Evolutionary conservation across 192 early-diverging fungal genomes (phyloP), one percentile per base, ranked within the genome.

Genomic region (Backusella sp.): DNA sequence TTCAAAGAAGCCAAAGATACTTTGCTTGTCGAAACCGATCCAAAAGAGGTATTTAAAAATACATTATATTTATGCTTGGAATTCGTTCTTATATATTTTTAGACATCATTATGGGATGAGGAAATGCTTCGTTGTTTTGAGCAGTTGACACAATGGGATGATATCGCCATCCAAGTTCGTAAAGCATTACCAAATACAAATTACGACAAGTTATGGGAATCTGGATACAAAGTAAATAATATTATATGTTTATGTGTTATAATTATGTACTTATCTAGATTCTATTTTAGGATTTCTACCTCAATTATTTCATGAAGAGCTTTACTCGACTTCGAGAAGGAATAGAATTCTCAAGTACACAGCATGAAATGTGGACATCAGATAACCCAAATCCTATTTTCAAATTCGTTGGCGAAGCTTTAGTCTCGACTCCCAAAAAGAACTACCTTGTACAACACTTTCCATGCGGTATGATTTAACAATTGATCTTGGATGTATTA

Each of bases 101-200:
- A 73, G 49, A 28, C 30, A 8, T 65, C 46, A 0, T 53, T 90
- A n/a, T 88, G 87, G 86, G 84, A 80, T 15, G 70, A 88, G 32
- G 89, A 88, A 14, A 81, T 86, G 7, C 78, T 92, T 28, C 84
- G 88, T 68, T 93, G 91, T 73, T 76, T 90, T 70, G 86, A 88
- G 49, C 83, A 90, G 26, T 82, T 94, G 36, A 87, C 85, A 5
- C 75, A 88, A 49, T 94, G 92, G 91, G 89, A 91, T 68, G 79
- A 82, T 9, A 73, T 94, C 34, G 84, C 86, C 4, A 70, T 79
- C 6, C 83, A 79, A 75, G 83, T 91, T 46, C 76, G 84, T 73
- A 41, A 80, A n/a, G 88, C 88, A 56, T 62, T 94, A 42, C 32
- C 42, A 35, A 30, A 59, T 59, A 35, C 87, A 88, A 69, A 90